A percentile compares a stretch with the other conserved stretches of the same genome.
Evolutionary conservation across 2,329 filamentous ascomycete genomes (phyloP).

Genomic region (Exophiala aquamarina): DNA sequence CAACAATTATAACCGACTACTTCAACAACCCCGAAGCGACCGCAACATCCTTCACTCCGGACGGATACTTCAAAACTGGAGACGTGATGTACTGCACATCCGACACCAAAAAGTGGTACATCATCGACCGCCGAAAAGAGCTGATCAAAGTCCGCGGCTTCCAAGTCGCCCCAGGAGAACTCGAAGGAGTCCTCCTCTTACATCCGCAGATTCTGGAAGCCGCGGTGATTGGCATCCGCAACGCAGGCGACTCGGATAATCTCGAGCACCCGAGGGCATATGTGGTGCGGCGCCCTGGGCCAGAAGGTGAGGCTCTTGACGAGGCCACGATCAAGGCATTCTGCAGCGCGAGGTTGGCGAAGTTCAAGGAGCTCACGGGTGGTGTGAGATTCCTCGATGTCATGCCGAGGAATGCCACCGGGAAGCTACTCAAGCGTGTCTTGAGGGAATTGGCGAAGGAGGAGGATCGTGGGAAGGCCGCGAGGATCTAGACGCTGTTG

Average conservation of each 20-base stretch:
- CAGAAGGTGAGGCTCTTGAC: slow-evolving; percentile 37
- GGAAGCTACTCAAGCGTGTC: slow-evolving; percentile 42
- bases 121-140: slow-evolving; percentile 61
- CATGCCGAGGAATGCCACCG: slow-evolving; percentile 50
- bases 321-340: slow-evolving; percentile 43
- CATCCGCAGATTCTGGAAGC: slow-evolving; percentile 47
- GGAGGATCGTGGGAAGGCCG: slow-evolving; percentile 5
- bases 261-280: slow-evolving; percentile 40
- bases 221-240: slow-evolving; percentile 48
- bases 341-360: slow-evolving; percentile 49
- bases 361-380: slow-evolving; percentile 62
- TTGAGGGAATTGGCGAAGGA: slow-evolving; percentile 18
- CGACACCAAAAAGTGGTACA: slow-evolving; percentile 57
- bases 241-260: slow-evolving; percentile 26
- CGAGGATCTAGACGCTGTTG: slow-evolving; percentile 3
- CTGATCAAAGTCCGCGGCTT: slow-evolving; percentile 34
- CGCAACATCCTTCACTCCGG: slow-evolving; percentile 36
- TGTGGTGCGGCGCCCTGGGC: slow-evolving; percentile 43
- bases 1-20: slow-evolving; percentile 39
- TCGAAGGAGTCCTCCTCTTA: slow-evolving; percentile 46
- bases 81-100: slow-evolving; percentile 62
- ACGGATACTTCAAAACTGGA: slow-evolving; percentile 59
- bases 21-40: slow-evolving; percentile 38
- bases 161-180: slow-evolving; percentile 49
- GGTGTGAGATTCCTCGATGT: slow-evolving; percentile 47